Conservation (phyloP, 345 rosid species). For the Firmiana major region DNA sequence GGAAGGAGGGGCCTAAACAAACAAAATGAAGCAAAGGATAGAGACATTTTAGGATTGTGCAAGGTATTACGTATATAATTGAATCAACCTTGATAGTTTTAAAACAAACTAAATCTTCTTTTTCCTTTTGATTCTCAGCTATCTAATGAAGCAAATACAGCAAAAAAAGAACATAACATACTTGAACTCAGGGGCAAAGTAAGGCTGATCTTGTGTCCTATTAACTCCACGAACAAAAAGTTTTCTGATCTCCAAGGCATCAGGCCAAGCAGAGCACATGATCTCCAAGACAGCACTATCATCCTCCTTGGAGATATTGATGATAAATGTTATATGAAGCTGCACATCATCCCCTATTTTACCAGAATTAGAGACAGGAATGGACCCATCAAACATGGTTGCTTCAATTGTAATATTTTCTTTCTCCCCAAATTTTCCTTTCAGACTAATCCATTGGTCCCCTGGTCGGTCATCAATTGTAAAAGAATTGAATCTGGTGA, state of each 20-base stretch:
- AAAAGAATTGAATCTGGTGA: slow-evolving; percentile 46
- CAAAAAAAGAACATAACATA: slow-evolving; percentile 27
- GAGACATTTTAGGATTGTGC: not conserved
- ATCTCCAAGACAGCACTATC: slow-evolving; percentile 54
- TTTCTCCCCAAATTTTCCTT: slow-evolving; percentile 49
- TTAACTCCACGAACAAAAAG: slow-evolving; percentile 39
- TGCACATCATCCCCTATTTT: slow-evolving; percentile 32
- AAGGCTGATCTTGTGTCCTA: slow-evolving; percentile 31
- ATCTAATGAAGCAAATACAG: not conserved
- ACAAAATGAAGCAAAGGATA: not conserved
- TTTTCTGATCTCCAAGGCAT: slow-evolving; percentile 54
- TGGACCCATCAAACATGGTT: slow-evolving; percentile 74
- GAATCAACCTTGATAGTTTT: not conserved
- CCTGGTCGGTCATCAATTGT: slow-evolving; percentile 63
- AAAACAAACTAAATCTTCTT: not conserved
- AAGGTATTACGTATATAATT: not conserved
- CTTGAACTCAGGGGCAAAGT: slow-evolving; percentile 77
- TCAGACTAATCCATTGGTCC: slow-evolving; percentile 79
- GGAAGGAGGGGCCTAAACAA: not conserved
- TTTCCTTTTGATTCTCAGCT: slow-evolving; percentile 7
- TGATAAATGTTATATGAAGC: slow-evolving; percentile 70
- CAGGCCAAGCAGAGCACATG: slow-evolving; percentile 83
- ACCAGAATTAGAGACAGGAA: slow-evolving; percentile 40
- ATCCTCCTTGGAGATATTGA: slow-evolving; percentile 58
- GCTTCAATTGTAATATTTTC: slow-evolving; percentile 82